These are phyloP conservation scores for Cynanchum wilfordii DNA, from an alignment of 257 asterid genomes.

Conservation along the genomic window DNA sequence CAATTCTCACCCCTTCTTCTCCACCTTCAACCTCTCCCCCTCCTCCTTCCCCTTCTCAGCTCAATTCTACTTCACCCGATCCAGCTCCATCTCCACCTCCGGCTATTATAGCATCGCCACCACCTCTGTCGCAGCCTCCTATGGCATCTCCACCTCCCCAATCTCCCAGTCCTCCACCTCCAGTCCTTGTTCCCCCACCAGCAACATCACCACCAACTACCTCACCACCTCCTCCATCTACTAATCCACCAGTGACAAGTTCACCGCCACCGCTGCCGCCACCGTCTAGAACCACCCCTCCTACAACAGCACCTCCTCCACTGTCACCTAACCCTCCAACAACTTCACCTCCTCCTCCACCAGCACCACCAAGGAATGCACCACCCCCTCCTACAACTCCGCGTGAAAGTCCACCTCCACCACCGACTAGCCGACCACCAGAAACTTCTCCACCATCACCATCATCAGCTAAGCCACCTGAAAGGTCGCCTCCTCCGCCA, in stretches of 20 bases:
- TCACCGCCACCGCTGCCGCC: conserved; percentile 27
- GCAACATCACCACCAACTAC: conserved; percentile 22
- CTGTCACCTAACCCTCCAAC: conserved; percentile 33
- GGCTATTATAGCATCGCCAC: conserved; percentile 7
- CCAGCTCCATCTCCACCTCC: conserved; percentile 17
- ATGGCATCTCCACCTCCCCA: conserved; percentile 21
- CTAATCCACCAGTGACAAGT: conserved; percentile 13
- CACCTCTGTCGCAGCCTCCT: background rate
- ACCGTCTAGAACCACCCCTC: conserved; percentile 22
- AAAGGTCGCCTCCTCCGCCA: conserved; percentile 37
- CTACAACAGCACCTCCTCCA: conserved; percentile 38
- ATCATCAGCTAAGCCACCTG: conserved; percentile 33
- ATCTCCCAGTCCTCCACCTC: conserved; percentile 27
- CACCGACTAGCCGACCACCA: conserved; percentile 25
- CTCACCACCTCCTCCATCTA: conserved; percentile 27
- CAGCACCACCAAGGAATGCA: conserved; percentile 8
- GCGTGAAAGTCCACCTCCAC: conserved; percentile 18
- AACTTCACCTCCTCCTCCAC: conserved; percentile 20
- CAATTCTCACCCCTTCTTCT: conserved; percentile 21
- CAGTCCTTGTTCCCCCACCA: conserved; percentile 21
- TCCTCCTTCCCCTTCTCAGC: conserved; percentile 9
- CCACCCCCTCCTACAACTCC: conserved; percentile 19
- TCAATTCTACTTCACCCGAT: conserved; percentile 12
- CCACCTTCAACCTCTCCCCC: conserved; percentile 17
- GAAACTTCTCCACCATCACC: conserved; percentile 23